Percentiles rank a stretch among this genome's conserved stretches.
phyloP scores from a whole-genome alignment of 352 stramenopile species.

The Phytophthora uliginosa region DNA sequence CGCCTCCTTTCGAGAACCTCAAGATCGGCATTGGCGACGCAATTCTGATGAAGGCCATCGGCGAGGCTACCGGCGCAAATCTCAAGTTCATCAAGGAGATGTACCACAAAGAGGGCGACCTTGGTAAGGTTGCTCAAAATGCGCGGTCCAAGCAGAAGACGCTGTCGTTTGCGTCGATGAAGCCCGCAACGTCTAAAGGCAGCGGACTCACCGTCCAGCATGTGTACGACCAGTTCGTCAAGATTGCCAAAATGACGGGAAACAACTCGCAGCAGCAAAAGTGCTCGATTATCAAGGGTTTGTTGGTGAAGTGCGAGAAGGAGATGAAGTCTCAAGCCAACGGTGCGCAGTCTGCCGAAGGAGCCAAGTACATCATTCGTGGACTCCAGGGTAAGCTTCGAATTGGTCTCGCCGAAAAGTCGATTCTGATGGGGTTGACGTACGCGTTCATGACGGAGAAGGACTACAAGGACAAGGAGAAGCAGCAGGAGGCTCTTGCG shows the following conservation, averaged over 20 bases:
- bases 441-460: constrained; percentile 96
- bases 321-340: constrained; percentile 68
- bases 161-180: constrained; percentile 85
- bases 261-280: constrained; percentile 98
- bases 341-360: constrained; percentile 78
- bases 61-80: constrained; percentile 93
- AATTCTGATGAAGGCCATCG: constrained; percentile 98
- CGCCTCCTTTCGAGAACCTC: constrained; percentile 97
- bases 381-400: constrained; percentile 98
- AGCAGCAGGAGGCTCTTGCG: constrained; percentile 91
- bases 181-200: constrained; percentile 52
- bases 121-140: constrained; percentile 97
- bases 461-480: constrained; percentile 83
- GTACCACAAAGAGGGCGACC: constrained; percentile 97
- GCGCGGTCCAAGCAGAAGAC: constrained; percentile 96
- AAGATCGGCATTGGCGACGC: constrained; percentile 99
- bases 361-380: constrained; percentile 99
- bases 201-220: constrained; percentile 92
- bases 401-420: constrained; percentile 98
- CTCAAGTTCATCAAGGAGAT: constrained; percentile 96
- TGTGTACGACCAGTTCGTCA: constrained; percentile 92
- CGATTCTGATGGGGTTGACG: constrained; percentile 97
- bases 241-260: constrained; percentile 96
- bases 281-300: constrained; percentile 97
- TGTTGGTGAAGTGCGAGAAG: constrained; percentile 95